Base-by-base conservation (phyloP, 228 moss, liverwort and hornwort genomes). In the Sphagnum magellanicum region DNA sequence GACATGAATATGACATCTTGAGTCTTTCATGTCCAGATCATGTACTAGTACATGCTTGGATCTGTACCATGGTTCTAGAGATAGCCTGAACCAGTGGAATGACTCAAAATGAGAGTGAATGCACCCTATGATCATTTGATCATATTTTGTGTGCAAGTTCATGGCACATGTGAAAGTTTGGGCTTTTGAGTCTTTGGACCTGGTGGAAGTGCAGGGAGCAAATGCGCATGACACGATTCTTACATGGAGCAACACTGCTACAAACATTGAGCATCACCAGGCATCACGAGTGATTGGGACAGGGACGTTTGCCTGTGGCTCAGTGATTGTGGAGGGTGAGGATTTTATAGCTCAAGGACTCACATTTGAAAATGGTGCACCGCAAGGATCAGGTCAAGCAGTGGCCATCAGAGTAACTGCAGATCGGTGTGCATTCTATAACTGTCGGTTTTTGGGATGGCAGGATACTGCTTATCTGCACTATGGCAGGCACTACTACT, bases 391-490 rank as follows among this genome's bases (percentile, higher is more conserved):
- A 50, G 91, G 91, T 55, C 97, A 97, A 80, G 97, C 97, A 14
- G 97, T 93, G n/a, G 93, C 97, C 12, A 90, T 93, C 16, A 78
- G 93, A 69, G 85, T 93, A 5, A 97, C 97, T 10, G 97, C 97
- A 4, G 97, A 97, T 52, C 81, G 97, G 61, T 93, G 93, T 71
- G 91, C 97, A 17, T 93, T 97, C 70, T 93, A 97, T 68, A 80
- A 85, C 50, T 97, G 97, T 72, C 90, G 88, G 6, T 88, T 97
- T 61, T 66, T 97, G 12, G 97, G 97, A 4, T 97, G 93, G 93
- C 97, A 97, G 83, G 97, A 97, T 75, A 97, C 97, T 0, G 91
- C 91, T 1, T 97, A 97, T 65, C 66, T 97, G 73, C 97, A 97
- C 68, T 89, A 82, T 60, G 97, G 97, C 4, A 78, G 78, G 59